A percentile compares a stretch with the other conserved stretches of the same genome.
Evolutionary conservation across 2,329 filamentous ascomycete genomes (phyloP).

Genomic region (Fusarium tjaetaba): DNA sequence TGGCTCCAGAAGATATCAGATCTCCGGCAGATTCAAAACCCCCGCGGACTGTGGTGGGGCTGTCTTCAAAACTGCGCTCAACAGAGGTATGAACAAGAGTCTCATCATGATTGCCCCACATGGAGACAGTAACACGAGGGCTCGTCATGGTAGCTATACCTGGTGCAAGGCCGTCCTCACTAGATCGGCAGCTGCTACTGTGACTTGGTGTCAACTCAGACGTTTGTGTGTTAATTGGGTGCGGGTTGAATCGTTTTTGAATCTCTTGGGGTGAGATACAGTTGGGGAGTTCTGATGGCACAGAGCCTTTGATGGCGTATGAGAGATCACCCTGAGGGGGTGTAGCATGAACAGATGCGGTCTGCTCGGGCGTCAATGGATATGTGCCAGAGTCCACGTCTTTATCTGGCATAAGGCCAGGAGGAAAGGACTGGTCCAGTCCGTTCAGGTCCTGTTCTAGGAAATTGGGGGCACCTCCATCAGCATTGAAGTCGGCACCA

Average conservation of each 20-base stretch:
- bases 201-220: constrained; percentile 60
- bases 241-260: constrained; percentile 52
- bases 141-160: constrained; percentile 58
- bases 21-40: constrained; percentile 54
- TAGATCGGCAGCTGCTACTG: constrained; percentile 60
- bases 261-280: constrained; percentile 56
- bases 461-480: constrained; percentile 57
- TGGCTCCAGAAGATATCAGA: constrained; percentile 45
- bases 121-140: constrained; percentile 65
- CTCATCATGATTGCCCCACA: constrained; percentile 60
- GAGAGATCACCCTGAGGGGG: constrained; percentile 53
- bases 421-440: constrained; percentile 34
- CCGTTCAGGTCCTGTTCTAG: constrained; percentile 49
- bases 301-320: constrained; percentile 37
- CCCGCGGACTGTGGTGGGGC: constrained; percentile 49
- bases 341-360: constrained; percentile 58
- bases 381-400: constrained; percentile 46
- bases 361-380: constrained; percentile 64
- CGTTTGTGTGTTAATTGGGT: constrained; percentile 43
- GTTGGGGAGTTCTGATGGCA: constrained; percentile 42
- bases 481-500: constrained; percentile 58
- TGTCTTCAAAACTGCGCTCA: constrained; percentile 54
- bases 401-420: constrained; percentile 30
- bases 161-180: constrained; percentile 58
- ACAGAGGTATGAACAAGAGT: constrained; percentile 50